Evolutionary conservation across 192 early-diverging fungal species (phyloP).

Genomic region (Backusella luteola): DNA sequence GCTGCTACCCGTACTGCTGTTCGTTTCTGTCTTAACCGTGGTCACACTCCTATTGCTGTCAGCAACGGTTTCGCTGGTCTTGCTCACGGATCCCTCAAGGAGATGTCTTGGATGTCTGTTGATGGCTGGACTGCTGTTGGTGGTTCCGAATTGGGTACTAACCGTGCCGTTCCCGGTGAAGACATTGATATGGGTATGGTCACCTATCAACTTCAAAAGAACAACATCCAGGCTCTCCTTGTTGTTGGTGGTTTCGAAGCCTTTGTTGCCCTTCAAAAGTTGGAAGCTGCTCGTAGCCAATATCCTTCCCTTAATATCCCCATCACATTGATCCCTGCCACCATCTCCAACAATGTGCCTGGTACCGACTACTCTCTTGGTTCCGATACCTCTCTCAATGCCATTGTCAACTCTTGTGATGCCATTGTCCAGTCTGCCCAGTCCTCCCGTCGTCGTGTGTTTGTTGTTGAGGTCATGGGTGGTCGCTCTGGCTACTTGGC

Average conservation of each 20-base stretch:
- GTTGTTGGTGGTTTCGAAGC: conserved; percentile 98
- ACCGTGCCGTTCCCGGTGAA: conserved; percentile 84
- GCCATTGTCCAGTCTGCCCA: conserved; percentile 91
- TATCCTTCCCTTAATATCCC: conserved; percentile 96
- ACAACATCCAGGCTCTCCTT: conserved; percentile 86
- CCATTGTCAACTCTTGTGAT: conserved; percentile 88
- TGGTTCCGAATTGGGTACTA: conserved; percentile 92
- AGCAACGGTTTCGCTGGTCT: conserved; percentile 92
- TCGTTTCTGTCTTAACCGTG: conserved; percentile 82
- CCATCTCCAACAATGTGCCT: conserved; percentile 97
- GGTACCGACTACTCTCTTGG: conserved; percentile 95
- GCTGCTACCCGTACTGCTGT: conserved; percentile 88
- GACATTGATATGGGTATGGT: conserved; percentile 77
- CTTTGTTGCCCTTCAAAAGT: conserved; percentile 71
- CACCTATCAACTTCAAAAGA: conserved; percentile 89
- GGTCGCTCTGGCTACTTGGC: conserved; percentile 94
- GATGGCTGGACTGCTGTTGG: conserved; percentile 91
- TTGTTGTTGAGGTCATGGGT: conserved; percentile 97
- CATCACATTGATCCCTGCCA: conserved; percentile 90
- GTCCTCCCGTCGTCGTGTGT: conserved; percentile 86
- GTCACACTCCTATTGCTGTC: conserved; percentile 85
- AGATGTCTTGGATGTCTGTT: conserved; percentile 80
- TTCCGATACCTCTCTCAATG: conserved; percentile 93
- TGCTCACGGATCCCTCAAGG: conserved; percentile 75
- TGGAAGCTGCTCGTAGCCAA: conserved; percentile 66